Base-by-base conservation (phyloP, 1,139 yeast species). In the Taphrina confusa region DNA sequence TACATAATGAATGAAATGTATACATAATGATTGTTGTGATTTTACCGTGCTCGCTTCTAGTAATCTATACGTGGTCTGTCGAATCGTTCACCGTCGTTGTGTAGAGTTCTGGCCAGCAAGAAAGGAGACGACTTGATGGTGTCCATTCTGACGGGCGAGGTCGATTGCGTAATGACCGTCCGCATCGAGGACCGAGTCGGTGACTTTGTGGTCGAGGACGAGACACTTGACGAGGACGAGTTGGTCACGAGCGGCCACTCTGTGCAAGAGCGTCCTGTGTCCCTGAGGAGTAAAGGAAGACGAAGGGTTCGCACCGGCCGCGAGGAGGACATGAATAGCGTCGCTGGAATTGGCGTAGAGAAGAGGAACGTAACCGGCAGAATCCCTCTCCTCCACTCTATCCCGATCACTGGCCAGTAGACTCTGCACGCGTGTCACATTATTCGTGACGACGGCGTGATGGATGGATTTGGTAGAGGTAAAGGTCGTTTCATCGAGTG, bases 401-500 rank as follows among this genome's bases (percentile, higher is more conserved):
- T 12, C 40, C 2, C 39, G 57, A 12, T 40, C 18, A 5, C n/a
- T 12, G 23, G 8, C 18, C n/a, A 54, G 36, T 3, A 54, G 27
- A 4, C 5, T 6, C n/a, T 16, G 18, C 22, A 27, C 20, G 12
- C 44, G 42, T 9, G 39, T 8, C 34, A 25, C 11, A 31, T 54
- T 27, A 27, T 46, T 31, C 27, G 12, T 22, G n/a, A 33, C 12
- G 34, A 42, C 36, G 34, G 58, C 58, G 28, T 30, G 27, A 33
- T 52, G 57, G 16, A 52, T 44, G 25, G 49, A 40, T 16, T 39
- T 30, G 40, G 6, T 6, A 16, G 49, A 39, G 49, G 44, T 54
- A 45, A 54, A 54, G 58, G 44, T 22, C 20, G 40, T 36, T 20
- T 54, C 58, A 11, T 44, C 51, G 11, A 54, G 51, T 1, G 58